A percentile compares a stretch with the other conserved stretches of the same genome.
Evolutionary conservation across 768 basidiomycete genomes (phyloP).

Genomic region (Termitomyces titanicus): DNA sequence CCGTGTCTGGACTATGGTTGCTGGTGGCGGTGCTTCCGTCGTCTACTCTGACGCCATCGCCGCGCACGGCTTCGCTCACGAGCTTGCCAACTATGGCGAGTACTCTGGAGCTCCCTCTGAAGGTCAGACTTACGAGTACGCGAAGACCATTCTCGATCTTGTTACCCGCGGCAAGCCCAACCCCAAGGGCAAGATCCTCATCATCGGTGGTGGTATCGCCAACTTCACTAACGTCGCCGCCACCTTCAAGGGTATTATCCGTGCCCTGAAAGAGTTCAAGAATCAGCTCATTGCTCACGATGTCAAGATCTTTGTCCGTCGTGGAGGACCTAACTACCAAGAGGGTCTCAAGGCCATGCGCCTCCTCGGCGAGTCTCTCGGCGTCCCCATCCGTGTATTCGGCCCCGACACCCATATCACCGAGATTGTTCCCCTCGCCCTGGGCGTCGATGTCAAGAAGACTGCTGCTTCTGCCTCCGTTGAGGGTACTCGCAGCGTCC

Average conservation of each 20-base stretch:
- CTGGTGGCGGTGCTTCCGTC: constrained; percentile 82
- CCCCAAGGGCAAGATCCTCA: constrained; percentile 93
- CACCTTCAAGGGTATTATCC: constrained; percentile 99
- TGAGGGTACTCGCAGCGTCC: constrained; percentile 31
- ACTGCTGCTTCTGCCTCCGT: constrained; percentile 18
- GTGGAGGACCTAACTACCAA: constrained; percentile 99
- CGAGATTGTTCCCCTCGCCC: constrained; percentile 96
- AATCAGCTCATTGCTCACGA: constrained; percentile 74
- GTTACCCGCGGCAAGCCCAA: constrained; percentile 87
- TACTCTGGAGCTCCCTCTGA: constrained; percentile 98
- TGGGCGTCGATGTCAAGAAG: constrained; percentile 70
- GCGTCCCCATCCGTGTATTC: constrained; percentile 94
- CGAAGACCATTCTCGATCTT: constrained; percentile 96
- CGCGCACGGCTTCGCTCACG: constrained; percentile 93
- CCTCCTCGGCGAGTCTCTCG: constrained; percentile 92
- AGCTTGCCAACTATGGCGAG: constrained; percentile 99
- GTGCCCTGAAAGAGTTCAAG: constrained; percentile 92
- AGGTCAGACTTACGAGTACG: constrained; percentile 98
- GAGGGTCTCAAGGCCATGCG: constrained; percentile 97
- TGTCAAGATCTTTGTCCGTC: constrained; percentile 95
- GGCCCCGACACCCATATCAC: constrained; percentile 99
- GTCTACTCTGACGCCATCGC: constrained; percentile 79
- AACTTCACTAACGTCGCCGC: constrained; percentile 99
- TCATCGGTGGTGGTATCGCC: constrained; percentile 99
- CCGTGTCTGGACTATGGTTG: constrained; percentile 99